A percentile compares a stretch with the other conserved stretches of the same genome.
Conservation (phyloP, 805 yeast species). For the Metschnikowia kunwiensis region DNA sequence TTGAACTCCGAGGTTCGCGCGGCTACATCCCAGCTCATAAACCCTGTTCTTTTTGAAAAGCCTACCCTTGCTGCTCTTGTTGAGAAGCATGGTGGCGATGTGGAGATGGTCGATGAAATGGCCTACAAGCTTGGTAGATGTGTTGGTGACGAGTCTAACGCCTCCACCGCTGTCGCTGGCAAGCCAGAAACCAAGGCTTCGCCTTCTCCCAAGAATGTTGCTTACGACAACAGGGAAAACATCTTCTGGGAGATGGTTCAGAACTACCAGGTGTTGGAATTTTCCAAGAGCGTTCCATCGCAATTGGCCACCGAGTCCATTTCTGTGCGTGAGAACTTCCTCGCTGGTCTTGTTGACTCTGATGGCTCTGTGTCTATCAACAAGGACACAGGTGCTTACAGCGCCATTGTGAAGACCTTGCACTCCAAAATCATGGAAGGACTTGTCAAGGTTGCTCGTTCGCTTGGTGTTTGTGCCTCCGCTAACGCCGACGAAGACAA, state of each 20-base stretch:
- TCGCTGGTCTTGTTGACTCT: constrained; percentile 10
- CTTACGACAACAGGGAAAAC: background rate
- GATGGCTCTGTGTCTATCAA: constrained; percentile 1
- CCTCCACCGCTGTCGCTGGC: background rate
- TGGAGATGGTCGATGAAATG: constrained; percentile 4
- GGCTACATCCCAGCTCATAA: constrained; percentile 9
- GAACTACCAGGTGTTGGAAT: constrained; percentile 1
- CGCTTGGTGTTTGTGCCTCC: constrained; percentile 8
- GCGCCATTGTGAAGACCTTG: constrained; percentile 2
- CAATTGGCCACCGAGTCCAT: constrained; percentile 4
- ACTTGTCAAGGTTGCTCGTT: constrained; percentile 6
- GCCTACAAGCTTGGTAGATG: constrained; percentile 8
- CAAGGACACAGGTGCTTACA: constrained; percentile 1
- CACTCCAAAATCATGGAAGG: constrained; percentile 3
- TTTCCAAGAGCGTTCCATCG: constrained; percentile 4
- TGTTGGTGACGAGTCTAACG: constrained; percentile 3
- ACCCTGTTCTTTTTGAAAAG: constrained; percentile 8
- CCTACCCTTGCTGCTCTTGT: constrained; percentile 7
- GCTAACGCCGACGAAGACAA: background rate
- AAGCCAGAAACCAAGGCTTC: constrained; percentile 1
- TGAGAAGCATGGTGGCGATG: constrained; percentile 3
- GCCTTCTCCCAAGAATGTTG: background rate
- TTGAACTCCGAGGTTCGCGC: constrained; percentile 2
- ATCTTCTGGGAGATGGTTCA: constrained; percentile 5
- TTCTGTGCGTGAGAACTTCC: constrained; percentile 8